phyloP scores from a whole-genome alignment of 352 stramenopile genomes.

The Globisporangium irregulare region DNA sequence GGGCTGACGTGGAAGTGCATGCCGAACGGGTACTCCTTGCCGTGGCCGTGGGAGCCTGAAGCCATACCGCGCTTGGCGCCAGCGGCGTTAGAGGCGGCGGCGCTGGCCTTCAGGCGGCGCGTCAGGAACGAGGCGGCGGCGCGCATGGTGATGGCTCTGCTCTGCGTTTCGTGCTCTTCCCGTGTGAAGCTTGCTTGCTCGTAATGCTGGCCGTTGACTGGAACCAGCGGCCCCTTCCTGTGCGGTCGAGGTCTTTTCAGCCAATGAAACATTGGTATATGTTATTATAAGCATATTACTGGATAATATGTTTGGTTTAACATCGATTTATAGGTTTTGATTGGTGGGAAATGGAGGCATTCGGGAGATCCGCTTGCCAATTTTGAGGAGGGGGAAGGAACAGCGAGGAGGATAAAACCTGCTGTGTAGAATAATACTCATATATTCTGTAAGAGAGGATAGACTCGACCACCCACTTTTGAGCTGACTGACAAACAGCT shows the following conservation, averaged over 20 bases:
- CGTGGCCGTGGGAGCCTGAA: constrained; percentile 32
- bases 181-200: constrained; percentile 3
- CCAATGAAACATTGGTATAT: not conserved
- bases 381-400: not conserved
- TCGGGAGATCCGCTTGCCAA: not conserved
- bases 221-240: not conserved
- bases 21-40: constrained; percentile 70
- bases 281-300: not conserved
- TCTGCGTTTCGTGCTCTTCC: not conserved
- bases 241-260: not conserved
- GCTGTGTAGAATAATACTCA: not conserved
- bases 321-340: not conserved
- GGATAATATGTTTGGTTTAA: not conserved
- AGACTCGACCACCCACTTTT: not conserved
- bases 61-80: constrained; percentile 55
- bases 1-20: constrained; percentile 90
- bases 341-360: not conserved
- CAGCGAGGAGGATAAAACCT: not conserved
- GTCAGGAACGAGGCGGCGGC: constrained; percentile 45
- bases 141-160: constrained; percentile 25
- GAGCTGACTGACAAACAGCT: not conserved
- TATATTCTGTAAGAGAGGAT: not conserved
- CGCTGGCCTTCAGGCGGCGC: constrained; percentile 39
- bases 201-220: constrained; percentile 13
- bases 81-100: constrained; percentile 15